Percentiles rank a stretch among this genome's conserved stretches.
phyloP scores from a whole-genome alignment of 2,329 filamentous ascomycete species.

The Colletotrichum truncatum region DNA sequence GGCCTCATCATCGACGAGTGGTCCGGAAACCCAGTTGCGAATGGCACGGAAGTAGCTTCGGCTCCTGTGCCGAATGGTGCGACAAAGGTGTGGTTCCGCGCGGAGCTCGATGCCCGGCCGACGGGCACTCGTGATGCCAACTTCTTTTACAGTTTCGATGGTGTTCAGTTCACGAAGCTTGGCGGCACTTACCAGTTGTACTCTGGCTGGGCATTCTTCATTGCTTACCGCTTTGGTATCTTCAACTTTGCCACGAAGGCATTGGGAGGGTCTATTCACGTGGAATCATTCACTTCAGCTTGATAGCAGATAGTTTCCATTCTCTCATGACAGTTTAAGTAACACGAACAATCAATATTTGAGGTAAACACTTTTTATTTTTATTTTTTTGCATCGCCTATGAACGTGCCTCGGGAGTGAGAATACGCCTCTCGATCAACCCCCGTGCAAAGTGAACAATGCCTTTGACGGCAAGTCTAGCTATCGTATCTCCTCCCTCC shows the following conservation, averaged over 20 bases:
- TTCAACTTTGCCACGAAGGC: constrained; percentile 58
- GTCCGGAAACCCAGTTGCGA: constrained; percentile 31
- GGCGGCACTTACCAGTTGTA: constrained; percentile 46
- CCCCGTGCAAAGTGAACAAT: background rate
- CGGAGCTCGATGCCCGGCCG: constrained; percentile 36
- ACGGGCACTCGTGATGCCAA: constrained; percentile 32
- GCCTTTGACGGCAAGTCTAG: background rate
- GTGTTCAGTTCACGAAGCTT: constrained; percentile 37
- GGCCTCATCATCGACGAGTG: constrained; percentile 48
- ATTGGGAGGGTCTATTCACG: constrained; percentile 48
- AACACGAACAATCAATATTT: no score
- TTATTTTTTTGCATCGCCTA: no score
- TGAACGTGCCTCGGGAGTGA: no score
- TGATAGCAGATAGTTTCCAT: no score
- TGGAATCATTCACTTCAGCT: constrained; percentile 37
- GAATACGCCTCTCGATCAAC: background rate
- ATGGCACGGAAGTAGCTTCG: constrained; percentile 34
- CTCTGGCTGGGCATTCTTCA: constrained; percentile 56
- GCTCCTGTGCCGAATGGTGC: constrained; percentile 30
- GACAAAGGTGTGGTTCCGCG: constrained; percentile 35
- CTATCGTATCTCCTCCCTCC: background rate
- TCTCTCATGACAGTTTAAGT: no score
- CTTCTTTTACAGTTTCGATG: constrained; percentile 37
- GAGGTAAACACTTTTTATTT: no score
- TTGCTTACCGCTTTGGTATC: constrained; percentile 57